Evolutionary conservation across 306 rosid species (phyloP).

Genomic region (Macrotyloma uniflorum): DNA sequence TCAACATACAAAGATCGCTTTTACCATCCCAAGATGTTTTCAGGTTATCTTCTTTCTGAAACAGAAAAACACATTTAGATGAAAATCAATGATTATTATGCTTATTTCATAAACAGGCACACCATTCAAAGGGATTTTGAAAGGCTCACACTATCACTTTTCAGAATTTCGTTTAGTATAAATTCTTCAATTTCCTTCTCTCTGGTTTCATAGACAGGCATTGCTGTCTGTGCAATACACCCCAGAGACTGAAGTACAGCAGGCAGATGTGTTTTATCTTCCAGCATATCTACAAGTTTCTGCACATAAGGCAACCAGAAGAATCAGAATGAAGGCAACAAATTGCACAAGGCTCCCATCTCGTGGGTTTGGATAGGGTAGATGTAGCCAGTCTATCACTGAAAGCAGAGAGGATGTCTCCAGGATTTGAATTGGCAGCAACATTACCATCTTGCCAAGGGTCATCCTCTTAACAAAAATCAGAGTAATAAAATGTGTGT

Average conservation of each 20-base stretch:
- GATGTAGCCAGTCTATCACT: not conserved
- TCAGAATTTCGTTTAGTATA: slow-evolving; percentile 71
- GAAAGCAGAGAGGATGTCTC: not conserved
- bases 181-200: slow-evolving; percentile 81
- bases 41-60: slow-evolving; percentile 68
- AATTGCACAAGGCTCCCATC: not conserved
- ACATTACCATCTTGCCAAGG: not conserved
- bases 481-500: slow-evolving; percentile 27
- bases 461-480: slow-evolving; percentile 26
- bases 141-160: slow-evolving; percentile 65
- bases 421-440: not conserved
- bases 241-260: slow-evolving; percentile 95
- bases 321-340: slow-evolving; percentile 33
- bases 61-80: slow-evolving; percentile 39
- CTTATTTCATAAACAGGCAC: slow-evolving; percentile 35
- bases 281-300: slow-evolving; percentile 94
- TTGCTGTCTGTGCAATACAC: slow-evolving; percentile 94
- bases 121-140: slow-evolving; percentile 21
- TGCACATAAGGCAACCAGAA: slow-evolving; percentile 46
- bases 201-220: slow-evolving; percentile 97
- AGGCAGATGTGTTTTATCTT: slow-evolving; percentile 84
- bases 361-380: not conserved
- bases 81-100: slow-evolving; percentile 37
- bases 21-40: slow-evolving; percentile 74
- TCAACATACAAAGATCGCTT: slow-evolving; percentile 85